Base-by-base conservation (phyloP, 331 rosid species). In the Saraca asoca region DNA sequence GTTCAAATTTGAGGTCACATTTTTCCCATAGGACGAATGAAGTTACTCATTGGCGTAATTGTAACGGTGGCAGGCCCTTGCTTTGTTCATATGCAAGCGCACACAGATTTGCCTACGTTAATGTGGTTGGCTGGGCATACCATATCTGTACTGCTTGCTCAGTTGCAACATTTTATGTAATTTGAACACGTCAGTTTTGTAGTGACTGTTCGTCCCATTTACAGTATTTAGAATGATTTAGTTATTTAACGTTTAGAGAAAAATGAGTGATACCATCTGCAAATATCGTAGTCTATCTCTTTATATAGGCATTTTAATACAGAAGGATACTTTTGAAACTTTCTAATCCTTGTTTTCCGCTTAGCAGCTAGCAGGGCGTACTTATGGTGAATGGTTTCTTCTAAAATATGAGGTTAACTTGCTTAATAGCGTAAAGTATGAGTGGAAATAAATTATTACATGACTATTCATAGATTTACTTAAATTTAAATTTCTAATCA, bases 1-100 rank as follows among this genome's bases (percentile, higher is more conserved):
- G 64, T 68, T 70, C 58, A 44, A 81, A 75, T 62, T 53, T 80
- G 64, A 42, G 55, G 38, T 62, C 56, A 16, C 62, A 66, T 43
- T 48, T 75, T 51, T 51, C 61, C 75, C 79, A 7, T 63, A 55
- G 58, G 44, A 62, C 68, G 79, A 68, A 57, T 12, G 11, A 58
- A 70, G 58, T 44, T 49, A 69, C 62, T 77, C 60, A 71, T 59
- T 71, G 58, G 77, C 35, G 38, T 67, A 53, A 62, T 63, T 24
- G 67, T 35, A 16, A 24, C 31, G 71, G 75, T 56, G 50, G 45
- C 62, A 57, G 55, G 75, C 71, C 29, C 66, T 42, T 8, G 33
- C 17, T n/a, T 29, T 10, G 51, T 18, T 14, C 60, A 46, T 68
- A 37, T 31, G 16, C 19, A 6, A 43, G 62, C n/a, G 24, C 73